Conservation (phyloP, 768 basidiomycete genomes). For the Leccinum uliginosum region DNA sequence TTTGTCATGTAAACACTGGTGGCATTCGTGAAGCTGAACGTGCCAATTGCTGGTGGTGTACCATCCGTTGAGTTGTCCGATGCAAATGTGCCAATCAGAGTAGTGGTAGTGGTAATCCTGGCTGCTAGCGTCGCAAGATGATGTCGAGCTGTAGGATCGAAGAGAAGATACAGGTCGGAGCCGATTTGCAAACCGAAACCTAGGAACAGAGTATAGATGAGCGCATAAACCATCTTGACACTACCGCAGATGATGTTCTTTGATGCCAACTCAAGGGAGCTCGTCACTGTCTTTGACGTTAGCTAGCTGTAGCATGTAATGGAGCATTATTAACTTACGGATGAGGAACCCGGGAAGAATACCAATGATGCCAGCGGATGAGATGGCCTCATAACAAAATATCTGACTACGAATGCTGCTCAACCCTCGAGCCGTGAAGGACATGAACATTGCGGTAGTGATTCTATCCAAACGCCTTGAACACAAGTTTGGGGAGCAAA, state of each 20-base stretch:
- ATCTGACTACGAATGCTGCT: conserved; percentile 71
- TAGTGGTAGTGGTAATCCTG: conserved; percentile 43
- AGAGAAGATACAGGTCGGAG: conserved; percentile 71
- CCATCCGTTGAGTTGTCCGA: conserved; percentile 47
- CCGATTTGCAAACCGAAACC: conserved; percentile 85
- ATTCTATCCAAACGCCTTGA: conserved; percentile 47
- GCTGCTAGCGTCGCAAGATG: conserved; percentile 52
- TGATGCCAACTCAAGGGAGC: conserved; percentile 78
- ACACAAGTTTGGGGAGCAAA: not conserved
- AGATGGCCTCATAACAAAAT: conserved; percentile 92
- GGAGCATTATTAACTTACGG: conserved; percentile 38
- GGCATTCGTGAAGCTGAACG: conserved; percentile 62
- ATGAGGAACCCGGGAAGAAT: conserved; percentile 90
- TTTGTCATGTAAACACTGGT: conserved; percentile 42
- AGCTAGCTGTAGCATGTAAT: not conserved
- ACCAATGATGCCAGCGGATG: conserved; percentile 80
- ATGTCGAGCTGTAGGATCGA: conserved; percentile 55
- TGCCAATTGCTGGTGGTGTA: conserved; percentile 48
- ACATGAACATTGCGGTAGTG: conserved; percentile 75
- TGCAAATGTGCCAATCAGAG: conserved; percentile 63
- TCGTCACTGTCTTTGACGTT: conserved; percentile 51
- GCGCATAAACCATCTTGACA: conserved; percentile 85
- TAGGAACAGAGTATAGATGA: conserved; percentile 81
- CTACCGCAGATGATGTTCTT: conserved; percentile 83
- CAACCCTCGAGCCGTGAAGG: conserved; percentile 76